Base-by-base conservation (phyloP, 1,139 yeast species). In the Keqinozyma sinolaborantium region DNA sequence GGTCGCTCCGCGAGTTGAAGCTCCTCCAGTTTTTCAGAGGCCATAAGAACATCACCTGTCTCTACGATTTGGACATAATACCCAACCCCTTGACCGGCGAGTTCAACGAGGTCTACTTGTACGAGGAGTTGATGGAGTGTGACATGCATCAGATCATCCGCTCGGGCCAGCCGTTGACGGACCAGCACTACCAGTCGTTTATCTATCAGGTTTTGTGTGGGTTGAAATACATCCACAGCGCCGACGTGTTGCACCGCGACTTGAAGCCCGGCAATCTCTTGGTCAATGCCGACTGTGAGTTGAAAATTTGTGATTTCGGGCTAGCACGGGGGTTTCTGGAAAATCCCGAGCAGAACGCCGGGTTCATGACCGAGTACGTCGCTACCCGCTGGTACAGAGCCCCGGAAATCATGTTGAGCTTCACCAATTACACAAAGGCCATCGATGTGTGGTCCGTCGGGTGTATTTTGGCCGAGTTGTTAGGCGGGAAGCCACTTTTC, bases 351-450 rank as follows among this genome's bases (percentile, higher is more conserved):
- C 83, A 81, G 44, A 90, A 92, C 48, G 86, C 88, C 21, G 96
- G 95, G 11, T 88, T 83, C 49, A 65, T 90, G 70, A 92, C 98
- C 0, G 98, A 92, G 55, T 92, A 92, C 56, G 97, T 92, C 20
- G 97, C 98, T 19, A 90, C 98, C 1, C 71, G 97, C 53, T 92
- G 98, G 97, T 92, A 92, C 59, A 69, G 98, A 43, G 98, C 98
- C 1, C 98, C 98, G 0, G 98, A 92, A 55, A 87, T 92, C 57
- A 92, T 92, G 92, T 71, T 92, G 35, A 81, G 94, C 47, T 87
- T 86, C 58, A 92, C 92, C 50, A 84, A 88, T 40, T 92, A 92
- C 60, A 84, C 97, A 4, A 88, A 87, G 61, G 96, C 98, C 16
- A 90, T 92, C 39, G 98, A 92, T 56, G 73, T 92, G 33, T 92